Percentiles rank a stretch among this genome's conserved stretches.
Evolutionary conservation across 2,329 filamentous ascomycete genomes (phyloP).

Genomic region (Pseudogymnoascus sp.): DNA sequence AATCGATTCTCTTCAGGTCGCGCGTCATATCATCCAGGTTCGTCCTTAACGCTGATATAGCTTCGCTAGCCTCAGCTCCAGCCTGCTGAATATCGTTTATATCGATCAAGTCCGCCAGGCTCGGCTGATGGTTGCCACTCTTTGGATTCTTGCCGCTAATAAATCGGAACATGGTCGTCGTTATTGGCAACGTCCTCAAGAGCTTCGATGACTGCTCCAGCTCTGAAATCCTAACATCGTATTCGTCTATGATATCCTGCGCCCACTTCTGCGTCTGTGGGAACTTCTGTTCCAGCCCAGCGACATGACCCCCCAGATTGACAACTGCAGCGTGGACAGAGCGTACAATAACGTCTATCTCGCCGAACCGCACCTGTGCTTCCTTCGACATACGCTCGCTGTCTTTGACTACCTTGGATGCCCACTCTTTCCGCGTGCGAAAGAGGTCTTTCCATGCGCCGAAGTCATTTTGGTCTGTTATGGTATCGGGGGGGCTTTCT

Average conservation of each 20-base stretch:
- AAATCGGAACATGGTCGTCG: constrained; percentile 57
- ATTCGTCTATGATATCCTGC: constrained; percentile 59
- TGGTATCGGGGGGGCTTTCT: constrained; percentile 70
- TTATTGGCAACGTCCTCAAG: constrained; percentile 57
- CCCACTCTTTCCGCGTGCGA: constrained; percentile 74
- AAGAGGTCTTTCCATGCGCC: constrained; percentile 86
- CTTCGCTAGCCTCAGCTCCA: constrained; percentile 54
- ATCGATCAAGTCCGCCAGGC: constrained; percentile 70
- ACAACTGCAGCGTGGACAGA: constrained; percentile 78
- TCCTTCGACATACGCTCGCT: constrained; percentile 58
- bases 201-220: constrained; percentile 65
- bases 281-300: constrained; percentile 64
- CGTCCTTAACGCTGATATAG: constrained; percentile 51
- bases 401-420: constrained; percentile 59
- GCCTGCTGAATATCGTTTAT: constrained; percentile 65
- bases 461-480: constrained; percentile 71
- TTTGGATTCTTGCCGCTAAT: constrained; percentile 47
- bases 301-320: constrained; percentile 72
- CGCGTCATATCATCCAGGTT: constrained; percentile 56
- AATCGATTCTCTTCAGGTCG: constrained; percentile 51
- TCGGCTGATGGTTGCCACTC: constrained; percentile 43
- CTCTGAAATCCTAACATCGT: constrained; percentile 52
- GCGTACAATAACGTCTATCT: constrained; percentile 69
- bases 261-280: constrained; percentile 65
- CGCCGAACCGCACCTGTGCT: constrained; percentile 59